A percentile compares a stretch with the other conserved stretches of the same genome.
Evolutionary conservation across 352 stramenopile species (phyloP).

Genomic region (Globisporangium nagaii): DNA sequence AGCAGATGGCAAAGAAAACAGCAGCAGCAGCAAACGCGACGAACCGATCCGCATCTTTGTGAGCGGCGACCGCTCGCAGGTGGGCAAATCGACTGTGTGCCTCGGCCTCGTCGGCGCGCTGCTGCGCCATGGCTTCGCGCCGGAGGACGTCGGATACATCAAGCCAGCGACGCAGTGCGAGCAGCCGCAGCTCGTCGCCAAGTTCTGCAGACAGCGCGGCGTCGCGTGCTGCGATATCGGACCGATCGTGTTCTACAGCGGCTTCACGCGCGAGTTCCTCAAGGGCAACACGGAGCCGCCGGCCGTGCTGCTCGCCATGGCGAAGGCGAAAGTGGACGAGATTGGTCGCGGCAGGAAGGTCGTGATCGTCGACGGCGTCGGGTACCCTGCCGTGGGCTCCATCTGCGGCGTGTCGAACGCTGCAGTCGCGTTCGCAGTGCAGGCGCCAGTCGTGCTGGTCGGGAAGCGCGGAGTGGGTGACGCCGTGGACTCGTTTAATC

Average conservation of each 20-base stretch:
- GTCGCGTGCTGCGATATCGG: conserved; percentile 89
- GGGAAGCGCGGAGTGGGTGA: conserved; percentile 95
- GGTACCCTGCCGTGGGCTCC: conserved; percentile 90
- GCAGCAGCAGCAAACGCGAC: neutral
- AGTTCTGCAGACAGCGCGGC: conserved; percentile 88
- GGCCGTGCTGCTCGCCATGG: conserved; percentile 80
- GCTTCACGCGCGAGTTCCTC: conserved; percentile 96
- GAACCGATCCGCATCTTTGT: conserved; percentile 59
- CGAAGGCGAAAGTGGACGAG: conserved; percentile 81
- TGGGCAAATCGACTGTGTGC: conserved; percentile 96
- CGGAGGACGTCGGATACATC: conserved; percentile 94
- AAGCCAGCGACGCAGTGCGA: conserved; percentile 98
- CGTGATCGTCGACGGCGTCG: conserved; percentile 96
- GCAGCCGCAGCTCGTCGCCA: conserved; percentile 89
- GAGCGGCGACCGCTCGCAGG: conserved; percentile 81
- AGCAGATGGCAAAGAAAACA: neutral
- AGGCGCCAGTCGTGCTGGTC: conserved; percentile 90
- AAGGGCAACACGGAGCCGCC: conserved; percentile 86
- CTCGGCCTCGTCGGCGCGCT: conserved; percentile 91
- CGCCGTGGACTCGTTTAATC: conserved; percentile 96
- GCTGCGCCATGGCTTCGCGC: conserved; percentile 54
- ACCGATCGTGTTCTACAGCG: conserved; percentile 95
- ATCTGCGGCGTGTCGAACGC: conserved; percentile 81
- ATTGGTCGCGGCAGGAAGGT: conserved; percentile 87
- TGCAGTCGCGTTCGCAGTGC: conserved; percentile 50